Conservation (phyloP, 2,329 filamentous ascomycete genomes). For the Colletotrichum abscissum region DNA sequence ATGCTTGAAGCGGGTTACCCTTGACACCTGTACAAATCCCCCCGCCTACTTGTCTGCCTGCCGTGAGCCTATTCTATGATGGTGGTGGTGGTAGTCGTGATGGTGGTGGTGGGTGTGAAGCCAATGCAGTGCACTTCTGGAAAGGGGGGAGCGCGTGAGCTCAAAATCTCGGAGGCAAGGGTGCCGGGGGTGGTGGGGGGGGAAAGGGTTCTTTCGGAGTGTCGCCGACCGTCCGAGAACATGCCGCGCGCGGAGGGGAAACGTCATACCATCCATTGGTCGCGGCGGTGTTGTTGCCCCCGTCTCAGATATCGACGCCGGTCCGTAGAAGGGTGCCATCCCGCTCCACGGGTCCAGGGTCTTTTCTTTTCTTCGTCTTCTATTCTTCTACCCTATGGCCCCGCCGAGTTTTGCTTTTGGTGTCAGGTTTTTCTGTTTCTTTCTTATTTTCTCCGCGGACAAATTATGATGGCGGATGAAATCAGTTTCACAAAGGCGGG, state of each 20-base stretch:
- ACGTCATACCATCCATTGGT: background rate
- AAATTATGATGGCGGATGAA: background rate
- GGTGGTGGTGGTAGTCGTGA: background rate
- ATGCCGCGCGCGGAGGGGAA: slow-evolving; percentile 3
- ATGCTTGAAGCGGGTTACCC: slow-evolving; percentile 6
- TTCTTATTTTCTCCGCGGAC: background rate
- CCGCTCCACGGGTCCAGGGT: background rate
- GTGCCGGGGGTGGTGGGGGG: slow-evolving; percentile 9
- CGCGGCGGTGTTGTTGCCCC: background rate
- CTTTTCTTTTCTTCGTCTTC: background rate
- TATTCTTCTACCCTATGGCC: background rate
- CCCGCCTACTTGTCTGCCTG: background rate
- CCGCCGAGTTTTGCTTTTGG: background rate
- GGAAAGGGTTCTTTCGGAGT: slow-evolving; percentile 16
- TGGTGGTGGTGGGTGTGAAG: background rate
- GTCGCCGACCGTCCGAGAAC: slow-evolving; percentile 22
- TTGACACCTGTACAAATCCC: background rate
- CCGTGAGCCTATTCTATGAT: background rate
- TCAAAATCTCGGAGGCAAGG: slow-evolving; percentile 28
- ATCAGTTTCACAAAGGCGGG: background rate
- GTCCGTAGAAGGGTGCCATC: background rate
- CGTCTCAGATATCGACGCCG: background rate
- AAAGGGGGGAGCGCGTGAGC: slow-evolving; percentile 2
- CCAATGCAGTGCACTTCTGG: background rate
- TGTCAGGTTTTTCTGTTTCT: background rate